phyloP scores from a whole-genome alignment of 352 stramenopile species.

The Pythium dissimile region DNA sequence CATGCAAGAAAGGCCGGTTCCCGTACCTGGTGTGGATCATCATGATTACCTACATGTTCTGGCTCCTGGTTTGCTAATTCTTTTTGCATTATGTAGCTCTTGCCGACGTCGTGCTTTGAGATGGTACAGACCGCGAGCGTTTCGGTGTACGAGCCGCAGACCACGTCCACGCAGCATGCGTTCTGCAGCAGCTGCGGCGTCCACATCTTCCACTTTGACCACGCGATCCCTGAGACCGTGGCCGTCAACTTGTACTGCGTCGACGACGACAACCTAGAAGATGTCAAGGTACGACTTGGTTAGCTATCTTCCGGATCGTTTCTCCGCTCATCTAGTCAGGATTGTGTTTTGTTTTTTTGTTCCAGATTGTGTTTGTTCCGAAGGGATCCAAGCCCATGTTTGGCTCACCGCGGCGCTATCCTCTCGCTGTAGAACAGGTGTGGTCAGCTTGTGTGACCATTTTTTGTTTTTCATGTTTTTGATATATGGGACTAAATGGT shows the following conservation, averaged over 20 bases:
- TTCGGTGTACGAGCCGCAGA: slow-evolving; percentile 70
- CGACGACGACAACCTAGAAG: slow-evolving; percentile 78
- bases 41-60: not conserved
- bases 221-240: slow-evolving; percentile 58
- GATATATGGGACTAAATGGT: not conserved
- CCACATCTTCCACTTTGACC: slow-evolving; percentile 85
- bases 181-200: slow-evolving; percentile 82
- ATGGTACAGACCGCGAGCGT: slow-evolving; percentile 66
- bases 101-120: slow-evolving; percentile 74
- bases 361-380: slow-evolving; percentile 79
- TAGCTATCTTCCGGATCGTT: slow-evolving; percentile 2
- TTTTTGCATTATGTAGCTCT: slow-evolving; percentile 33
- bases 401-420: slow-evolving; percentile 38
- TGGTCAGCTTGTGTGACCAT: too few relatives aligned
- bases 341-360: not conserved
- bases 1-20: slow-evolving; percentile 80
- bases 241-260: slow-evolving; percentile 82
- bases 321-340: not conserved
- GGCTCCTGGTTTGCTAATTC: not conserved
- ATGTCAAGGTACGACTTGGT: slow-evolving; percentile 54
- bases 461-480: not conserved
- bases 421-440: slow-evolving; percentile 40
- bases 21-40: slow-evolving; percentile 43
- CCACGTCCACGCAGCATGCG: slow-evolving; percentile 65
- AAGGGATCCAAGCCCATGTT: slow-evolving; percentile 67